Percentiles rank a stretch among this genome's conserved stretches.
Conservation (phyloP, 768 basidiomycete species). For the Tricholoma furcatifolium region DNA sequence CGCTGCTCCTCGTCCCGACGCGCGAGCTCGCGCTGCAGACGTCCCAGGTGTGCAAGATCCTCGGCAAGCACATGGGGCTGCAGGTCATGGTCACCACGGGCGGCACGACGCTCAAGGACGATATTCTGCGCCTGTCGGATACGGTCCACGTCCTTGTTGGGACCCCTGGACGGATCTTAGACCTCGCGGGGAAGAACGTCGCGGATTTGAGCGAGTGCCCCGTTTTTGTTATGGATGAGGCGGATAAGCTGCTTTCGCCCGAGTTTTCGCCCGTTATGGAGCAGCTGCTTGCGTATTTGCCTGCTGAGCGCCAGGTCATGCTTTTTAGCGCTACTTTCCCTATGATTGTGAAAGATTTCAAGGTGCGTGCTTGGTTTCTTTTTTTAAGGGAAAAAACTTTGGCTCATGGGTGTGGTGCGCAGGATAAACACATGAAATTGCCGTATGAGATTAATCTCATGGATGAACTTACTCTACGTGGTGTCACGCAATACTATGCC, state of each 20-base stretch:
- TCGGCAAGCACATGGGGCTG: slow-evolving; percentile 92
- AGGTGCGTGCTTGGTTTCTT: slow-evolving; percentile 46
- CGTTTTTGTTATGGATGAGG: slow-evolving; percentile 99
- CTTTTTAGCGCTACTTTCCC: slow-evolving; percentile 99
- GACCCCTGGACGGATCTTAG: slow-evolving; percentile 94
- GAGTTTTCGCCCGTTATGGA: slow-evolving; percentile 99
- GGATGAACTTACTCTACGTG: slow-evolving; percentile 98
- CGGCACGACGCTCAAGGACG: slow-evolving; percentile 96
- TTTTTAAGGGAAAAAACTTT: background rate
- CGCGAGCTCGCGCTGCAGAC: slow-evolving; percentile 98
- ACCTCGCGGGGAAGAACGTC: slow-evolving; percentile 89
- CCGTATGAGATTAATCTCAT: slow-evolving; percentile 99
- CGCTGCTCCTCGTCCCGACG: slow-evolving; percentile 95
- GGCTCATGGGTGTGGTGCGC: slow-evolving; percentile 7
- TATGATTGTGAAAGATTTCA: slow-evolving; percentile 98
- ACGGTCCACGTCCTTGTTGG: slow-evolving; percentile 95
- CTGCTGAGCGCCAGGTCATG: slow-evolving; percentile 92
- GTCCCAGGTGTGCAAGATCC: slow-evolving; percentile 96
- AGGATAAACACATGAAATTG: slow-evolving; percentile 96
- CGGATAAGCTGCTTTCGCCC: slow-evolving; percentile 94
- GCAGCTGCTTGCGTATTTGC: slow-evolving; percentile 85
- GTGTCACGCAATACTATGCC: slow-evolving; percentile 99
- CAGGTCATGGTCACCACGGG: slow-evolving; percentile 99
- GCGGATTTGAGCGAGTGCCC: slow-evolving; percentile 94
- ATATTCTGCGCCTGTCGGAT: slow-evolving; percentile 90